A percentile compares a stretch with the other conserved stretches of the same genome.
Evolutionary conservation across 2,329 filamentous ascomycete genomes (phyloP).

Genomic region (Cadophora luteo-olivacea): DNA sequence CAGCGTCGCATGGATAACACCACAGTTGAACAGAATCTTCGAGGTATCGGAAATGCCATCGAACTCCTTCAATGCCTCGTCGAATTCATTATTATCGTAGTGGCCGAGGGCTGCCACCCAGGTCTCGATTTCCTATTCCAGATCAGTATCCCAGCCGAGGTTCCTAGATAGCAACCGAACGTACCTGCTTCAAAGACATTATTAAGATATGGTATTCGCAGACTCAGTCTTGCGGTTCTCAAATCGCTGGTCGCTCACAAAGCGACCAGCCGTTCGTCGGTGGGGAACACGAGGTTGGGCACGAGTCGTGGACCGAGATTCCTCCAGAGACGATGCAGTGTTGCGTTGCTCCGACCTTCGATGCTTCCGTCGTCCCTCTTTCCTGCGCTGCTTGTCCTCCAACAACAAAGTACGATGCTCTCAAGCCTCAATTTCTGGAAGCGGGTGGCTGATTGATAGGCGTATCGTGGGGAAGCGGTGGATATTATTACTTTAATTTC

Average conservation of each 20-base stretch:
- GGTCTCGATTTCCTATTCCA: conserved; percentile 88
- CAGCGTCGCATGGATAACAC: conserved; percentile 94
- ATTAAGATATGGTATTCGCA: conserved; percentile 23
- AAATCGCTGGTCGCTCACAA: conserved; percentile 35
- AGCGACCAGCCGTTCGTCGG: conserved; percentile 36
- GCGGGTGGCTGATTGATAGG: conserved; percentile 21
- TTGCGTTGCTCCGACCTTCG: conserved; percentile 21
- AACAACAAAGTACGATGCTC: neutral
- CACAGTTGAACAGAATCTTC: conserved; percentile 98
- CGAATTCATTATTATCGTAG: conserved; percentile 98
- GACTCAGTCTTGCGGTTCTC: conserved; percentile 17
- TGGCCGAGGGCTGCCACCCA: conserved; percentile 91
- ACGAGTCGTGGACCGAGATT: conserved; percentile 17
- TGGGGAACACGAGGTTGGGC: conserved; percentile 28
- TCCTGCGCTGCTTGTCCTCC: conserved; percentile 10
- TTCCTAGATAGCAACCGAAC: conserved; percentile 27
- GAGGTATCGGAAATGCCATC: conserved; percentile 91
- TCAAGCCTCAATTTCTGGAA: conserved; percentile 22
- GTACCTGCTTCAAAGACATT: conserved; percentile 53
- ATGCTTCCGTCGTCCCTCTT: conserved; percentile 1
- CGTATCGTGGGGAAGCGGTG: conserved; percentile 26
- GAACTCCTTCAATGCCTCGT: conserved; percentile 84
- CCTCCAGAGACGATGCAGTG: conserved; percentile 20
- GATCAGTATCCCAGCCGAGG: conserved; percentile 26
- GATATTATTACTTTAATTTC: conserved; percentile 32